Evolutionary conservation across 2,329 filamentous ascomycete genomes (phyloP).

Genomic region (Neodidymelliopsis sp.): DNA sequence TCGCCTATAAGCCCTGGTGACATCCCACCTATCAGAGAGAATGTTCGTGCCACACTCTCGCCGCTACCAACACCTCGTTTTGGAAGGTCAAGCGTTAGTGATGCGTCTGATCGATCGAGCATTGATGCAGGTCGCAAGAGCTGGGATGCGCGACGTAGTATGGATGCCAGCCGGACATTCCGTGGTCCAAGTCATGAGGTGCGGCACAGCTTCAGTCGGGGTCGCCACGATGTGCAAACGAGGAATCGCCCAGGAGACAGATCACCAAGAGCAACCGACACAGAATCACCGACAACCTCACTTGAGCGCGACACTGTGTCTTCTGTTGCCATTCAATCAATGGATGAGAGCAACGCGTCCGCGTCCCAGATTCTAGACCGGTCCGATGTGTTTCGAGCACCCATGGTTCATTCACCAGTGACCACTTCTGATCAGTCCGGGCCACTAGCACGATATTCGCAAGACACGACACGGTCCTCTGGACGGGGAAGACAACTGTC

Average conservation of each 20-base stretch:
- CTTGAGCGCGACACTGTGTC: slow-evolving; percentile 78
- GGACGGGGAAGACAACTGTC: slow-evolving; percentile 26
- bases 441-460: slow-evolving; percentile 39
- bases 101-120: slow-evolving; percentile 54
- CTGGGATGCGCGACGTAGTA: slow-evolving; percentile 51
- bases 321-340: slow-evolving; percentile 66
- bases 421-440: slow-evolving; percentile 35
- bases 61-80: slow-evolving; percentile 47
- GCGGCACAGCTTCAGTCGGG: slow-evolving; percentile 69
- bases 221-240: slow-evolving; percentile 61
- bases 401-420: slow-evolving; percentile 62
- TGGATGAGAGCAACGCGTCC: slow-evolving; percentile 76
- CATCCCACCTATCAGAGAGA: slow-evolving; percentile 43
- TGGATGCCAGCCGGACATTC: slow-evolving; percentile 63
- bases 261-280: slow-evolving; percentile 64
- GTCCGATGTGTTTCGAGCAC: slow-evolving; percentile 87
- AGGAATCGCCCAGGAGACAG: slow-evolving; percentile 59
- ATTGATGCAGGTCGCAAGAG: slow-evolving; percentile 42
- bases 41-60: slow-evolving; percentile 55
- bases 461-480: slow-evolving; percentile 49
- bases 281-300: slow-evolving; percentile 78
- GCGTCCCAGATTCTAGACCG: slow-evolving; percentile 89
- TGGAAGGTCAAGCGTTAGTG: slow-evolving; percentile 50
- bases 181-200: slow-evolving; percentile 42
- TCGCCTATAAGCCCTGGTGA: slow-evolving; percentile 31